Percentiles rank a stretch among this genome's conserved stretches.
phyloP scores from a whole-genome alignment of 805 yeast species.

The Candida insectorum region DNA sequence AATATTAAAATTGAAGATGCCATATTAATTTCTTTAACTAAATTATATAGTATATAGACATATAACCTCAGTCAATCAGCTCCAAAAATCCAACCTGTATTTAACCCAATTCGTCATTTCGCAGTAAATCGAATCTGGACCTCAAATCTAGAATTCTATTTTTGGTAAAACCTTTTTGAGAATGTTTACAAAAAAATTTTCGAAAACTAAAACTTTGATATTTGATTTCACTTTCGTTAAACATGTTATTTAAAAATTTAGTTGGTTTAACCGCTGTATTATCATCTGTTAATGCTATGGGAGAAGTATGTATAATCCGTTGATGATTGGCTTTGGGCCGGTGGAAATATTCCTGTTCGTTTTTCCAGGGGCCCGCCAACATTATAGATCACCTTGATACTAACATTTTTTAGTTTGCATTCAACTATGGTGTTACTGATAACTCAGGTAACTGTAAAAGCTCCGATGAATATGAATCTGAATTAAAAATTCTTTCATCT shows the following conservation, averaged over 20 bases:
- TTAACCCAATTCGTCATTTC: background rate
- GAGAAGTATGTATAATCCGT: slow-evolving; percentile 41
- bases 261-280: slow-evolving; percentile 47
- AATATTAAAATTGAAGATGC: slow-evolving; percentile 72
- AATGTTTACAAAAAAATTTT: slow-evolving; percentile 13
- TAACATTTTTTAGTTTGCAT: slow-evolving; percentile 51
- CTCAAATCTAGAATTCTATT: slow-evolving; percentile 12
- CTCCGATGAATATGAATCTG: slow-evolving; percentile 65
- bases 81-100: no score
- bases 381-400: background rate
- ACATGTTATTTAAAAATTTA: slow-evolving; percentile 40
- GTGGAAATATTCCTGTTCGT: background rate
- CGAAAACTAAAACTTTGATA: slow-evolving; percentile 6
- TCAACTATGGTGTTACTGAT: slow-evolving; percentile 83
- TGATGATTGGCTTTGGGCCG: background rate
- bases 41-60: slow-evolving; percentile 5
- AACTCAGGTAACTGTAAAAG: slow-evolving; percentile 74
- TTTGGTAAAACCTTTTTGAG: slow-evolving; percentile 6
- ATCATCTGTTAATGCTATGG: slow-evolving; percentile 54
- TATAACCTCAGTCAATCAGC: no score
- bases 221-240: slow-evolving; percentile 12
- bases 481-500: slow-evolving; percentile 55
- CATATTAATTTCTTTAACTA: slow-evolving; percentile 54
- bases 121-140: background rate
- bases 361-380: background rate